Percentiles rank a stretch among this genome's conserved stretches.
phyloP scores from a whole-genome alignment of 2,329 filamentous ascomycete genomes.

The Hymenoscyphus fructigenus region DNA sequence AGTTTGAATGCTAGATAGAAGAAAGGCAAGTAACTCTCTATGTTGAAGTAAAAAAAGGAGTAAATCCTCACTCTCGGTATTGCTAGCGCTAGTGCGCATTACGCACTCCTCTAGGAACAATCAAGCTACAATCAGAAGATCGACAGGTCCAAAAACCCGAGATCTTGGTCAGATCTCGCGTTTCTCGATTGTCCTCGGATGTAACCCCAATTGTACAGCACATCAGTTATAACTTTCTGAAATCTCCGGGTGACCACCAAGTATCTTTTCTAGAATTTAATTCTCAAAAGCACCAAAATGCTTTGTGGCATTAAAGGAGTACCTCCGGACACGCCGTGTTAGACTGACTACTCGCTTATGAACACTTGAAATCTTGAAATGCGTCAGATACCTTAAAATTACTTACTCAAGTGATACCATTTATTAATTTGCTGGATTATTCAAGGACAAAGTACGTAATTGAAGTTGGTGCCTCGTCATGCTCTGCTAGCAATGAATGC shows the following conservation, averaged over 20 bases:
- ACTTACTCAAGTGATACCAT: too few relatives aligned
- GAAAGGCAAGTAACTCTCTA: too few relatives aligned
- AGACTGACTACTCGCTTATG: background rate
- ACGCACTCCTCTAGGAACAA: background rate
- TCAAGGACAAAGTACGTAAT: background rate
- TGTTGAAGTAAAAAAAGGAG: too few relatives aligned
- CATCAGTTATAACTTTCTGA: background rate
- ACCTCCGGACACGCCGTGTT: background rate
- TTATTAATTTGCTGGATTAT: background rate
- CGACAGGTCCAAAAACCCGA: background rate
- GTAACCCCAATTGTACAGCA: background rate
- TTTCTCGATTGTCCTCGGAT: background rate
- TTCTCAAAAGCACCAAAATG: background rate
- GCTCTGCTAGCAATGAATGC: background rate
- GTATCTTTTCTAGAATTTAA: background rate
- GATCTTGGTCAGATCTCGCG: background rate
- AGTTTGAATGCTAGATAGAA: too few relatives aligned
- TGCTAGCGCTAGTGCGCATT: background rate
- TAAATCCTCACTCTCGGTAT: background rate
- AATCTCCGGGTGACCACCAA: background rate
- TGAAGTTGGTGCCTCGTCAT: background rate
- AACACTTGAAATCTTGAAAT: background rate
- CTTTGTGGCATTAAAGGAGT: background rate
- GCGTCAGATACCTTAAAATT: too few relatives aligned
- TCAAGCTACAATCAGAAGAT: background rate